Evolutionary conservation across 345 rosid species (phyloP).

Genomic region (Bruguiera parviflora): DNA sequence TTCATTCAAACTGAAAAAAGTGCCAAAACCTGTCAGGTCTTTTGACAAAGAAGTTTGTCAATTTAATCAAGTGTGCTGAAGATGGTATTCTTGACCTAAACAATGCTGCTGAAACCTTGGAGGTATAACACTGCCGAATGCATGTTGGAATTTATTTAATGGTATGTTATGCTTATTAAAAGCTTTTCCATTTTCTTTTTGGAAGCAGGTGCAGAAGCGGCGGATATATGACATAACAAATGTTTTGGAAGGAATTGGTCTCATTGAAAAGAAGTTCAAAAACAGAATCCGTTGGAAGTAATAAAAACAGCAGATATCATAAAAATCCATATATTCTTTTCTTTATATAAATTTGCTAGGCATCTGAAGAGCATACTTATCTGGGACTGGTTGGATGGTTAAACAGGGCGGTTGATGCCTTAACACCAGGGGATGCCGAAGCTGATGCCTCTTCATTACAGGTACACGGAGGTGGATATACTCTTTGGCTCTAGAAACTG

Average conservation of each 20-base stretch:
- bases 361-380: constrained; percentile 29
- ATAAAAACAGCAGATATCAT: constrained; percentile 20
- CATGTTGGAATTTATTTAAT: constrained; percentile 4
- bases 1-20: constrained; percentile 8
- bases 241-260: constrained; percentile 98
- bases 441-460: constrained; percentile 54
- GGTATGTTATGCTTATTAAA: constrained; percentile 1
- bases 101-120: constrained; percentile 85
- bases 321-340: constrained; percentile 17
- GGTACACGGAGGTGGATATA: constrained; percentile 39
- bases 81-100: constrained; percentile 90
- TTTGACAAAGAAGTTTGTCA: constrained; percentile 83
- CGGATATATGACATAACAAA: constrained; percentile 98
- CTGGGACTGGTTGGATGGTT: constrained; percentile 29
- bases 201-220: constrained; percentile 75
- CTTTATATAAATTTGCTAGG: constrained; percentile 7
- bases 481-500: constrained; percentile 1
- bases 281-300: constrained; percentile 97
- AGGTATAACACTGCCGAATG: constrained; percentile 41
- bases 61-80: constrained; percentile 72
- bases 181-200: constrained; percentile 7
- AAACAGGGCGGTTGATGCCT: constrained; percentile 72
- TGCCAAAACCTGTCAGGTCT: constrained; percentile 52
- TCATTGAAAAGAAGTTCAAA: constrained; percentile 91
- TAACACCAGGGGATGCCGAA: constrained; percentile 54